Base-by-base conservation (phyloP, 768 basidiomycete genomes). In the Stropharia rugosoannulata region DNA sequence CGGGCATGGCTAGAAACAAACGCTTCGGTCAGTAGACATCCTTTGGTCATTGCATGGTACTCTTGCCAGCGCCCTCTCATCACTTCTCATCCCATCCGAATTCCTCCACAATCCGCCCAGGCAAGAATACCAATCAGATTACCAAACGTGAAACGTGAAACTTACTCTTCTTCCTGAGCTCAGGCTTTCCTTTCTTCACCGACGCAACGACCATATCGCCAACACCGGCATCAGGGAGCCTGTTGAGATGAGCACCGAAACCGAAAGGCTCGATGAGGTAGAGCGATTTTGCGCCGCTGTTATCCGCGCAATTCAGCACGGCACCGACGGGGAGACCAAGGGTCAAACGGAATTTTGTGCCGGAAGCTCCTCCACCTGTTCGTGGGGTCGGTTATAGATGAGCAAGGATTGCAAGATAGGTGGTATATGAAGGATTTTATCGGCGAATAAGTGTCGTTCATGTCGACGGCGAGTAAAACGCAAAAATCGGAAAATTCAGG, bases 111-210 rank as follows among this genome's bases (percentile, higher is more conserved):
- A 27, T 12, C 39, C 36, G 10, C 11, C 32, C 16, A 56, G 35
- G 39, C 22, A 22, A 48, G 54, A 22, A 42, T 16, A 18, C 25
- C 25, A 35, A 39, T 8, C 37, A 25, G 18, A 35, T 44, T 39
- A 10, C 15, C 40, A 18, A 47, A 39, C 46, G 43, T 16, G 45
- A 18, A 47, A 39, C 46, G 43, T 16, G 45, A 56, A 4, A 81
- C 94, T 68, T 72, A 96, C 94, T 96, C 83, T 99, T 99, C 83
- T 99, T 99, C 77, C 97, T 87, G 71, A 99, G 77, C 77, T 99
- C 97, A 36, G 97, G 97, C 81, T 99, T 98, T 74, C 97, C 97
- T 84, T 98, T 98, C 86, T 99, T 98, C 68, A 99, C 97, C 51
- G 90, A 93, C 56, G 93, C 93, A 57, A 96, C 90, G 59, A 95